A percentile compares a stretch with the other conserved stretches of the same genome.
These are phyloP conservation scores for Phialemoniopsis sp. DNA, from an alignment of 2,329 filamentous ascomycete species.

Conservation along the genomic window DNA sequence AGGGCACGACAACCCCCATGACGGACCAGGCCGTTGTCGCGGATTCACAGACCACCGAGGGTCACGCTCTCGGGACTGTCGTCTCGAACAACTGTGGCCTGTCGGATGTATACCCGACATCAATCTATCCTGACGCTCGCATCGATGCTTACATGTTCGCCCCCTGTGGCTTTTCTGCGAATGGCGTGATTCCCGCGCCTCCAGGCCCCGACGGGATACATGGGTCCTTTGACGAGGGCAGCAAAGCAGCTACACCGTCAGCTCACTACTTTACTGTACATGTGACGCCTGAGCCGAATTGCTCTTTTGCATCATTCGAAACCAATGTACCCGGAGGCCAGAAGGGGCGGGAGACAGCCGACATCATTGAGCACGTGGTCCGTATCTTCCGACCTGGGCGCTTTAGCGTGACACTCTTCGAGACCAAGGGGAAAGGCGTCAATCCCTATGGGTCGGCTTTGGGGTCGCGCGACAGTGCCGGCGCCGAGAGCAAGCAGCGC, in stretches of 20 bases:
- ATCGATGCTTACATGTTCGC: conserved; percentile 97
- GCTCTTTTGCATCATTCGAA: conserved; percentile 97
- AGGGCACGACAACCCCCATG: conserved; percentile 52
- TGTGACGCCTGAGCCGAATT: conserved; percentile 94
- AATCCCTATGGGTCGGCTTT: conserved; percentile 22
- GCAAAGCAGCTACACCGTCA: conserved; percentile 21
- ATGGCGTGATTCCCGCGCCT: conserved; percentile 85
- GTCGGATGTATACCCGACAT: conserved; percentile 80
- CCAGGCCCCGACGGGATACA: conserved; percentile 37
- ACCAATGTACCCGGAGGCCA: conserved; percentile 92
- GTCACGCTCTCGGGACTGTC: conserved; percentile 86
- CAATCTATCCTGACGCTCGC: conserved; percentile 84
- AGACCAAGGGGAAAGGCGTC: conserved; percentile 63
- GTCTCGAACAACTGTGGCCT: conserved; percentile 89
- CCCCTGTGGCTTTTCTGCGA: conserved; percentile 95
- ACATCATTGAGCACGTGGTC: conserved; percentile 91
- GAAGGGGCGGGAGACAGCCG: conserved; percentile 80
- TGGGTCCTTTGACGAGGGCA: conserved; percentile 31
- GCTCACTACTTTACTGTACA: conserved; percentile 98
- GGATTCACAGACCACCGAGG: conserved; percentile 82
- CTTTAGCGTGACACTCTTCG: conserved; percentile 95
- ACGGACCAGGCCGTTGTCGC: conserved; percentile 38
- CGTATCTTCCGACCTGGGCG: conserved; percentile 96
- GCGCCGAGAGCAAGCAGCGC: conserved; percentile 31
- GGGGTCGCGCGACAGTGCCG: background rate